Conservation (phyloP, 305 asterid species). For the Fraxinus angustifolia region DNA sequence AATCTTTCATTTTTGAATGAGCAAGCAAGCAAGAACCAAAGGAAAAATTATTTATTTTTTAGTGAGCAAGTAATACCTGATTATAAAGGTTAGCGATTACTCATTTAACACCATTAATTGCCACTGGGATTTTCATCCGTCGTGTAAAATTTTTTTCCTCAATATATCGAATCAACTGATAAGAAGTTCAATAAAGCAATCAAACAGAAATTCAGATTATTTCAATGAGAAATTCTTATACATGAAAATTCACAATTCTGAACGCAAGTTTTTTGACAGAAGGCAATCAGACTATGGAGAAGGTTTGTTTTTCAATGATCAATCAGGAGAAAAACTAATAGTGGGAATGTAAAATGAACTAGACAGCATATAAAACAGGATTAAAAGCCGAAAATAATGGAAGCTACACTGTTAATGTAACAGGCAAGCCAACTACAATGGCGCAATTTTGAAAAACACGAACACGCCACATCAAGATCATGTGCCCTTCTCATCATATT, state of each 20-base stretch:
- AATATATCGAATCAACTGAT: neutral
- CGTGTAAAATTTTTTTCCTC: neutral
- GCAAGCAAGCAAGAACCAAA: neutral
- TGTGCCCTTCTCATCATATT: neutral
- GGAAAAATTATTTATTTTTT: neutral
- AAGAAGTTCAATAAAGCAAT: constrained; percentile 73
- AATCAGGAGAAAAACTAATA: neutral
- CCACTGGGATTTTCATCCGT: too few species aligned
- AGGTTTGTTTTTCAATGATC: neutral
- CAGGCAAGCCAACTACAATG: neutral
- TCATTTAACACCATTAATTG: too few species aligned
- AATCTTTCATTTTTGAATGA: neutral
- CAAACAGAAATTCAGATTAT: constrained; percentile 15
- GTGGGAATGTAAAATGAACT: neutral
- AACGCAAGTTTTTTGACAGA: neutral
- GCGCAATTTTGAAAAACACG: neutral
- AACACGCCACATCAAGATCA: neutral
- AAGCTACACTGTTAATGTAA: neutral
- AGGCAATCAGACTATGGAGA: neutral
- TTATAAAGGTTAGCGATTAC: too few species aligned
- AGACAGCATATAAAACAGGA: neutral
- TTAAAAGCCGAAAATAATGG: neutral
- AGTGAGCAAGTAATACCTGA: neutral
- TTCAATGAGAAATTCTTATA: neutral
- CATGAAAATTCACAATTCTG: neutral